Base-by-base conservation (phyloP, 371 early-diverging fungal genomes). In the Saksenaea oblongispora region DNA sequence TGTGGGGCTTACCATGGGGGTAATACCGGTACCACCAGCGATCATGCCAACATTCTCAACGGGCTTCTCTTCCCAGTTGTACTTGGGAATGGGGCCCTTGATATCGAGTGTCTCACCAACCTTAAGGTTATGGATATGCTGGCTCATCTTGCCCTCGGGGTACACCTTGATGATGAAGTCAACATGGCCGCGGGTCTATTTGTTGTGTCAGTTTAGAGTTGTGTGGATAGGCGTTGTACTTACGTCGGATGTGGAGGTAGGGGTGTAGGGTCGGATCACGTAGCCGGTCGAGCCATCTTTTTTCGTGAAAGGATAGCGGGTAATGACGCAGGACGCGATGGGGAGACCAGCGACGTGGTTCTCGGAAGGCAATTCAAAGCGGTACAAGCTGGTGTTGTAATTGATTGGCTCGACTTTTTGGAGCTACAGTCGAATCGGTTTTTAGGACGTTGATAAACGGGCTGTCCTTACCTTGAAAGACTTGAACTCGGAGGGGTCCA, bases 1-100 rank as follows among this genome's bases (percentile, higher is more conserved):
- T 24, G n/a, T 51, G 2, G 22, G 28, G 56, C 47, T 59, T 73
- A 83, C 72, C 94, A 95, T 95, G 56, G 97, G 97, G 3, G 97
- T 95, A 67, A 97, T 91, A 59, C 97, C 97, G 34, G 98, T 91
- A 37, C 99, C 98, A 74, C 79, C 87, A 14, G 87, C 88, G 66
- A 89, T 69, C 91, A 99, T 84, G 39, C 92, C 96, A 26, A 98
- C 84, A 66, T 94, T 76, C 62, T 87, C 80, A 59, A 87, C 85
- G 65, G 87, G 85, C 71, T 91, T 92, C 34, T 89, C 74, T 61
- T 83, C 79, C 83, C 94, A 92, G 61, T 85, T 75, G 72, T 84
- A 91, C 84, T 97, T 98, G 67, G 77, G 70, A 64, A 95, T 87
- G 35, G 98, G 98, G 3, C 98, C 98, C 87, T 96, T 96, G 74